phyloP scores from a whole-genome alignment of 2,329 filamentous ascomycete species.

The Akanthomyces dipterigenus region DNA sequence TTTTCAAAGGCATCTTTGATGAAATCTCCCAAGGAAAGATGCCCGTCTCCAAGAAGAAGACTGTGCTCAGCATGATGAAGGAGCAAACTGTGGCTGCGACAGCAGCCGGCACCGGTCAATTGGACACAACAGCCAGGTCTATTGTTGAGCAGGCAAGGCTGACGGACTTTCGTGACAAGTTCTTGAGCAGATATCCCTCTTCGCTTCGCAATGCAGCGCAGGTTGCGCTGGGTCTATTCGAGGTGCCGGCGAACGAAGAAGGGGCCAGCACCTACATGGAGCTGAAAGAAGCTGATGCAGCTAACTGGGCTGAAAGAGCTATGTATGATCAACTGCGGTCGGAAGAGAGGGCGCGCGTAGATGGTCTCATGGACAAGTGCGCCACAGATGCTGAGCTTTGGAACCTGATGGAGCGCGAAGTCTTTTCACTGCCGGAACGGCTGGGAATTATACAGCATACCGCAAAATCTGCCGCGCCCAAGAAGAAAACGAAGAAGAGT shows the following conservation, averaged over 20 bases:
- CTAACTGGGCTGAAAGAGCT: constrained; percentile 28
- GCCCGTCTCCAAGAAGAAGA: constrained; percentile 21
- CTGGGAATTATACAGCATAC: constrained; percentile 42
- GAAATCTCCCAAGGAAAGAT: constrained; percentile 33
- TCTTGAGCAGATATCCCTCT: constrained; percentile 31
- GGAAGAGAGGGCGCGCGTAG: constrained; percentile 46
- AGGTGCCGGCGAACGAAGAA: constrained; percentile 24
- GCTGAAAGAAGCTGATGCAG: constrained; percentile 24
- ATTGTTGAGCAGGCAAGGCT: constrained; percentile 27
- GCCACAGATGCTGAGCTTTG: constrained; percentile 59
- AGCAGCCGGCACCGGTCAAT: not conserved
- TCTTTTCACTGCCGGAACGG: constrained; percentile 53
- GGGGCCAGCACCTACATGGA: constrained; percentile 20
- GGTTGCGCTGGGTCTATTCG: constrained; percentile 32
- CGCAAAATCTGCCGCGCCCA: not conserved
- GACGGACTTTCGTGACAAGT: constrained; percentile 27
- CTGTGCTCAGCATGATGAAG: constrained; percentile 1
- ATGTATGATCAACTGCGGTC: constrained; percentile 31
- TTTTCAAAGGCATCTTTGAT: constrained; percentile 53
- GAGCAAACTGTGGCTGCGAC: not conserved
- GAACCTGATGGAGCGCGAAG: constrained; percentile 58
- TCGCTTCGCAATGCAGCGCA: constrained; percentile 34
- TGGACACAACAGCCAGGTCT: constrained; percentile 19
- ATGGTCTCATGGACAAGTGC: constrained; percentile 46
- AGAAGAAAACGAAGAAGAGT: not conserved